Base-by-base conservation (phyloP, 1,284 basidiomycete species). In the Trichosporon faecale region DNA sequence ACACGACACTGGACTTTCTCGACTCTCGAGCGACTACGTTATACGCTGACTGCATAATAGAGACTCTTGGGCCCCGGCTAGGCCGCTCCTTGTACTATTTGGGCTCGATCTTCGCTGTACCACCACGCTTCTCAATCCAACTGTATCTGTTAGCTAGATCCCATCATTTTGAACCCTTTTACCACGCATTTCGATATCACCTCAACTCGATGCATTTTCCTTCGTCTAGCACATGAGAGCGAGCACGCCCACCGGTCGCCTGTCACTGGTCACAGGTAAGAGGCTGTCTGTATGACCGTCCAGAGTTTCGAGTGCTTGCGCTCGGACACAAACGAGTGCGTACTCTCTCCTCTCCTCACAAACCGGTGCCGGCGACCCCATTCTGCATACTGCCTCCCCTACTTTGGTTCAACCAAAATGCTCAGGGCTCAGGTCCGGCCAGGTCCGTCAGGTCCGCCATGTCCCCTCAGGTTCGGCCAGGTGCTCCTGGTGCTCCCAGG, bases 161-260 rank as follows among this genome's bases (percentile, higher is more conserved):
- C 29, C 18, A 31, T 33, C 27, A n/a, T 33, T 31, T 31, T 61
- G 33, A 16, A 31, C 29, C 57, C 18, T 31, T 61, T 31, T 61
- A 61, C 57, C 57, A 61, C 29, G 57, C 57, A 61, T 61, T 61
- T 61, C 57, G 27, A 61, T 61, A 61, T 61, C 57, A 33, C 57
- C n/a, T 23, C 27, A 61, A 18, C 57, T 61, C 16, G 57, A 61
- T 61, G 57, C 57, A 61, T 61, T 61, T 33, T 61, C n/a, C 16
- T 31, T 61, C 27, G 18, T 18, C 27, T 18, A 61, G 7, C 16
- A 29, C 57, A 33, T 9, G 16, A 31, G 27, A 29, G n/a, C 57
- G 29, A 61, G 27, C 29, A 33, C 57, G 29, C 8, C 18, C 29
- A 7, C 57, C n/a, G 3, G 40, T 6, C 18, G 16, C 3, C 11